A percentile compares a stretch with the other conserved stretches of the same genome.
phyloP scores from a whole-genome alignment of 768 basidiomycete species.

The Lactarius tabidus region DNA sequence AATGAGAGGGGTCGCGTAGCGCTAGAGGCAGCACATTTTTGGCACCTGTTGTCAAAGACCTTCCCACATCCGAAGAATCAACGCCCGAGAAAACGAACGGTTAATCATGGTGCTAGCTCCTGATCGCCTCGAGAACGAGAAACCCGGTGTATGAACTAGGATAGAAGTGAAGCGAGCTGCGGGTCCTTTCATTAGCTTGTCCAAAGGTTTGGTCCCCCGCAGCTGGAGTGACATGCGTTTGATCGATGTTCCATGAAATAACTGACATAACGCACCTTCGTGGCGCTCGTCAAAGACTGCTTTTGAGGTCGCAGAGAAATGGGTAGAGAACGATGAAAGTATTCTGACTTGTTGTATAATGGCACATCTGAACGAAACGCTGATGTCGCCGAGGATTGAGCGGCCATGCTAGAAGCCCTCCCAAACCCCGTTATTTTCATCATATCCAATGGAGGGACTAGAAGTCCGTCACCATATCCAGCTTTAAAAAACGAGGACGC shows the following conservation, averaged over 20 bases:
- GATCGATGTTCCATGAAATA: not conserved
- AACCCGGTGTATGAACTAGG: not conserved
- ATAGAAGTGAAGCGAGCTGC: not conserved
- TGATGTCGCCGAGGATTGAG: not conserved
- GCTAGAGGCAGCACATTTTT: not conserved
- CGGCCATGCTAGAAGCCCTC: not conserved
- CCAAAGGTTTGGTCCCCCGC: not conserved
- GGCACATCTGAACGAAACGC: not conserved
- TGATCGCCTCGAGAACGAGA: not conserved
- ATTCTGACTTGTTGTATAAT: not conserved
- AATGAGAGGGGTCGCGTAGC: not conserved
- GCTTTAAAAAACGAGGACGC: slow-evolving; percentile 3
- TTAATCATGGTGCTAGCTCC: not conserved
- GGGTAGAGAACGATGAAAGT: not conserved
- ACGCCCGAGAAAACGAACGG: not conserved
- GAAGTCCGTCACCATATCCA: not conserved
- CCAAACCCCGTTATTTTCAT: not conserved
- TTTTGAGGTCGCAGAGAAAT: not conserved
- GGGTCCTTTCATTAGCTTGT: not conserved
- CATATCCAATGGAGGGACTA: not conserved
- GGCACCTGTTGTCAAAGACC: not conserved
- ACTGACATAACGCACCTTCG: not conserved
- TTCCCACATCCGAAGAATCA: not conserved
- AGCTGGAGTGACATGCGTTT: not conserved
- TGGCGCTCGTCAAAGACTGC: not conserved